Base-by-base conservation (phyloP, 768 basidiomycete genomes). In the Neoboletus subvelutipes region DNA sequence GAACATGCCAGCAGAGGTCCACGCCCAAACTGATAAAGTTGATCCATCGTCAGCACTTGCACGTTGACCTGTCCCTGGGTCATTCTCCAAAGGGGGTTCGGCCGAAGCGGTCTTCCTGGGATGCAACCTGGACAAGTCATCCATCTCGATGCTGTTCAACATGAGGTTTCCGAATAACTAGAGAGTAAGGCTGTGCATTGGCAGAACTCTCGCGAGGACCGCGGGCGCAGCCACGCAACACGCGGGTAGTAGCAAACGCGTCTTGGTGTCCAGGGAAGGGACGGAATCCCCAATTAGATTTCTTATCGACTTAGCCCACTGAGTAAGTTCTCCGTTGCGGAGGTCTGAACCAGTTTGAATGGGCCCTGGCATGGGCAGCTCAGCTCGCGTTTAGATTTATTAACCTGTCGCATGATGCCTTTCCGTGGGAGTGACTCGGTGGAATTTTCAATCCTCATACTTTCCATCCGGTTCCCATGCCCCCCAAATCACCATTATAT, bases 21-120 rank as follows among this genome's bases (percentile, higher is more conserved):
- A 79, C 18, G 73, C 71, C 78, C 78, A 80, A 34, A 67, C 52
- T 28, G 73, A 66, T 39, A 71, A n/a, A n/a, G n/a, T 61, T 37
- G 72, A 66, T 46, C 64, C 67, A 45, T 73, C 67, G 22, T 51
- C 22, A 42, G 31, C 11, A 49, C 46, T 43, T 34, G 56, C 55
- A 42, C 41, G 55, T 31, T 56, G 60, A n/a, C 26, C 22, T 13
- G 53, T 43, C 28, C 63, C 50, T 49, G 55, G 18, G 39, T 22
- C 37, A 24, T 46, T 22, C 28, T 58, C 47, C 45, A 61, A 42
- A 15, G 40, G 48, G 24, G 52, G 49, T 47, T 65, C 62, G 29
- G 65, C 40, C 53, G 56, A 58, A 20, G 52, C 22, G 39, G 49
- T 45, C 40, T 54, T 52, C 45, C 34, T 40, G 33, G 26, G 17